phyloP scores from a whole-genome alignment of 805 yeast species.

The Maudiozyma serrabonitensis region DNA sequence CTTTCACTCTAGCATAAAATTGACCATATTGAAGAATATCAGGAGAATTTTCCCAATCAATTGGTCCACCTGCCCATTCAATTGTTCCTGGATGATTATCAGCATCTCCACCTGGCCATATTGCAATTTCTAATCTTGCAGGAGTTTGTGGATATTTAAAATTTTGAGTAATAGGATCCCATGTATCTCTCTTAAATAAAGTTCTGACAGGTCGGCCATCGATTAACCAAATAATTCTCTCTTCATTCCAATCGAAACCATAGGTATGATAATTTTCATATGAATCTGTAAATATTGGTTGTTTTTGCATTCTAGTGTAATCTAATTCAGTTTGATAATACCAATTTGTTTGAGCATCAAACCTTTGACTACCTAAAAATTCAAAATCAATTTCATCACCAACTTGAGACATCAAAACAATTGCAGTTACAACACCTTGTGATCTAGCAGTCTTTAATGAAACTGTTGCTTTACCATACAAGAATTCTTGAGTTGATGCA shows the following conservation, averaged over 20 bases:
- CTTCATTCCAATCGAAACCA: constrained; percentile 75
- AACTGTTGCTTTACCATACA: constrained; percentile 74
- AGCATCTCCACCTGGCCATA: constrained; percentile 69
- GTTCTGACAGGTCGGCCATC: constrained; percentile 62
- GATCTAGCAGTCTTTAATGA: constrained; percentile 63
- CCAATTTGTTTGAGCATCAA: constrained; percentile 64
- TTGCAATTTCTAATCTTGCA: constrained; percentile 58
- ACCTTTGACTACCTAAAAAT: constrained; percentile 65
- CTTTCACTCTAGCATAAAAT: constrained; percentile 53
- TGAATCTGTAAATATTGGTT: constrained; percentile 36
- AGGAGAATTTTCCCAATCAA: constrained; percentile 65
- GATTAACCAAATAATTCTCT: constrained; percentile 56
- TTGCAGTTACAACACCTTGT: constrained; percentile 76
- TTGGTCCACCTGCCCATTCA: constrained; percentile 81
- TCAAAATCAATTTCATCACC: constrained; percentile 92
- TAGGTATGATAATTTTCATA: constrained; percentile 63
- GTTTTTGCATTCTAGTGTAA: constrained; percentile 43
- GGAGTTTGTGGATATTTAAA: constrained; percentile 69
- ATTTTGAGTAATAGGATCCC: constrained; percentile 44
- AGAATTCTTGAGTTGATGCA: constrained; percentile 64
- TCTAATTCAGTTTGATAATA: constrained; percentile 66
- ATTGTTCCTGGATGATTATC: constrained; percentile 52
- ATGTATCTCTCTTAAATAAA: constrained; percentile 51
- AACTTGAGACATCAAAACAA: constrained; percentile 70
- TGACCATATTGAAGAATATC: constrained; percentile 70